A percentile compares a stretch with the other conserved stretches of the same genome.
Evolutionary conservation across 768 basidiomycete species (phyloP).

Genomic region (button mushroom (Agaricus bisporus)): DNA sequence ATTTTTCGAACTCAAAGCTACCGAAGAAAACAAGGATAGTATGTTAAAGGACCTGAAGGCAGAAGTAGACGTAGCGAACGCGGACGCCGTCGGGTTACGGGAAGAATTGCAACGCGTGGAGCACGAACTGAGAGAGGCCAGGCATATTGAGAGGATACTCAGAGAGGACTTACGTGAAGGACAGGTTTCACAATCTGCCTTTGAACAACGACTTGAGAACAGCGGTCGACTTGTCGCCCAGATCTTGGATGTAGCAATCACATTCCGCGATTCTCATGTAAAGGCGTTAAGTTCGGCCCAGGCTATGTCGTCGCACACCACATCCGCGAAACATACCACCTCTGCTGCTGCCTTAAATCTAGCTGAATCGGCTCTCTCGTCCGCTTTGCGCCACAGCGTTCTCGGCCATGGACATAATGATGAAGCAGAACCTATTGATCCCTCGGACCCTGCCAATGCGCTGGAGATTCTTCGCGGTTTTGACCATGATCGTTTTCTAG

Average conservation of each 20-base stretch:
- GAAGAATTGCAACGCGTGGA: conserved; percentile 71
- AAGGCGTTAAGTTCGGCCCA: conserved; percentile 64
- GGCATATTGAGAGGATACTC: conserved; percentile 60
- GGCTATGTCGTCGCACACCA: conserved; percentile 48
- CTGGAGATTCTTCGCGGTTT: conserved; percentile 67
- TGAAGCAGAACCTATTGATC: conserved; percentile 63
- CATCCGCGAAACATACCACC: conserved; percentile 36
- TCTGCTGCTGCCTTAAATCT: conserved; percentile 23
- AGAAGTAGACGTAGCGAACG: conserved; percentile 57
- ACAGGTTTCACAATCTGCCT: conserved; percentile 58
- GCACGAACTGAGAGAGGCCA: conserved; percentile 62
- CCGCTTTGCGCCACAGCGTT: conserved; percentile 39
- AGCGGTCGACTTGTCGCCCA: conserved; percentile 71
- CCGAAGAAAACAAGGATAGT: conserved; percentile 52
- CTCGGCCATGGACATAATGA: conserved; percentile 25
- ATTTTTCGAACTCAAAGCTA: conserved; percentile 64
- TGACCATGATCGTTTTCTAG: conserved; percentile 82
- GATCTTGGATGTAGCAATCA: conserved; percentile 73
- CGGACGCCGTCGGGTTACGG: conserved; percentile 61
- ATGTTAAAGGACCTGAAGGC: conserved; percentile 59
- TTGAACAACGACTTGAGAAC: conserved; percentile 61
- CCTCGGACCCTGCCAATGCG: conserved; percentile 65
- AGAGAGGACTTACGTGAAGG: conserved; percentile 72
- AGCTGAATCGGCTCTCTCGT: conserved; percentile 44
- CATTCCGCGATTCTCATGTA: conserved; percentile 70